phyloP scores from a whole-genome alignment of 73 alveolate species.

The Vitrella brassicaformis region DNA sequence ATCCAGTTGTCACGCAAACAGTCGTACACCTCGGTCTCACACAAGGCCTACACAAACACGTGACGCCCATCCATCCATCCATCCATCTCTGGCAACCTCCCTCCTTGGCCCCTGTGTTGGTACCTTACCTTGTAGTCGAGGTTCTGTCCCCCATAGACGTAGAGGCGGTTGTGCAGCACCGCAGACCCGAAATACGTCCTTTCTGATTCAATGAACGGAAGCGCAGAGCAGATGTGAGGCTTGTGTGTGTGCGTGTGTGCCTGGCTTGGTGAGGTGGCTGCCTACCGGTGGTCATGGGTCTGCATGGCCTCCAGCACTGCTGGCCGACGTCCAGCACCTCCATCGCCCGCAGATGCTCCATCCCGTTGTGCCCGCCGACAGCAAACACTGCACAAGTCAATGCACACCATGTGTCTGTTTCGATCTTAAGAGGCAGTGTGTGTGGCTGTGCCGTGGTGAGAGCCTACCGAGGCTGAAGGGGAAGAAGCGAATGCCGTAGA shows the following conservation, averaged over 20 bases:
- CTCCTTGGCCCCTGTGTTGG: background rate
- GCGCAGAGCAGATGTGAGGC: too few relatives aligned
- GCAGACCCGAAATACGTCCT: slow-evolving; percentile 21
- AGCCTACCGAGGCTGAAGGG: slow-evolving; percentile 26
- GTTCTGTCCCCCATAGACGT: slow-evolving; percentile 36
- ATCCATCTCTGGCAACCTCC: background rate
- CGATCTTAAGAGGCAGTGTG: too few relatives aligned
- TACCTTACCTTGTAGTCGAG: slow-evolving; percentile 24
- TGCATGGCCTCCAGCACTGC: slow-evolving; percentile 41
- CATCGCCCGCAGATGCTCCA: slow-evolving; percentile 34
- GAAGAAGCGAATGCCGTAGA: slow-evolving; percentile 28
- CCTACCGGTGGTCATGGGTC: too few relatives aligned
- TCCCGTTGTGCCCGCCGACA: slow-evolving; percentile 32
- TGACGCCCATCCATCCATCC: background rate
- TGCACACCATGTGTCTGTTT: background rate
- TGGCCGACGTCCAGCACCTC: slow-evolving; percentile 6
- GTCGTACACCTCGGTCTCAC: slow-evolving; percentile 38
- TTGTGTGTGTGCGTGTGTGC: too few relatives aligned
- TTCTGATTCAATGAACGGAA: too few relatives aligned
- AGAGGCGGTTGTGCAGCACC: slow-evolving; percentile 12
- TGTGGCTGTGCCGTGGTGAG: too few relatives aligned
- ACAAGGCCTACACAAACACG: slow-evolving; percentile 13
- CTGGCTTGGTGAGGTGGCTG: too few relatives aligned
- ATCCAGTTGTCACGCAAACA: slow-evolving; percentile 29
- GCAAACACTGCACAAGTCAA: slow-evolving; percentile 11